Base-by-base conservation (phyloP, 2,329 filamentous ascomycete species). In the Dothideomycetes sp. region DNA sequence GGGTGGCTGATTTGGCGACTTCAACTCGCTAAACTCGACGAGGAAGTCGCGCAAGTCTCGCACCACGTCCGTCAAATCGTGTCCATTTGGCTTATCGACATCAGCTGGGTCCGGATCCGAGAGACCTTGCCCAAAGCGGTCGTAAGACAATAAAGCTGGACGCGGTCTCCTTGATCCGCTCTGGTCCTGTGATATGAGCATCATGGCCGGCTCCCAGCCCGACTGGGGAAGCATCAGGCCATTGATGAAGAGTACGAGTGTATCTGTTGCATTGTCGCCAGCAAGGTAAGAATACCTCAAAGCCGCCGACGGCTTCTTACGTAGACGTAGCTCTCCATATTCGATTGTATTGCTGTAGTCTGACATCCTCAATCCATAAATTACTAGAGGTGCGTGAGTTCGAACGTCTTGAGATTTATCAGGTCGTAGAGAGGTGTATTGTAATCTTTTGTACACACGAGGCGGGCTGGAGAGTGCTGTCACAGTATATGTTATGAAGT, bases 51-150 rank as follows among this genome's bases (percentile, higher is more conserved):
- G 19, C 1, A 42, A 24, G 14, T 41, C 39, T 4, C 35, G 33
- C 2, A 17, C 33, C 0, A 16, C 7, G 17, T 31, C 22, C 3
- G 5, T 2, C 3, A 24, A 3, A 36, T 38, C 43, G 22, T 45
- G 43, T 4, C 36, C 32, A 5, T 37, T 5, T 1, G 34, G 18
- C 10, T 33, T 24, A 22, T 19, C 19, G 19, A 12, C 22, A 35
- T 61, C 57, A 30, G 47, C 45, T 11, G 57, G 64, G 36, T 75
- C 70, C 3, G 55, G 52, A n/a, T 72, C 69, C 35, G 51, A 66
- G 48, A 58, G 65, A 8, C 72, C 73, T 52, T 77, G 73, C 7
- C 73, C 73, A 47, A 68, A 76, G 31, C 74, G 70, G 52, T 77
- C 74, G 45, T 77, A 77, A 33, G 65, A 66, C 3, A 77, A 57